Base-by-base conservation (phyloP, 176 grass and related monocot genomes). In the Dactylis glomerata region DNA sequence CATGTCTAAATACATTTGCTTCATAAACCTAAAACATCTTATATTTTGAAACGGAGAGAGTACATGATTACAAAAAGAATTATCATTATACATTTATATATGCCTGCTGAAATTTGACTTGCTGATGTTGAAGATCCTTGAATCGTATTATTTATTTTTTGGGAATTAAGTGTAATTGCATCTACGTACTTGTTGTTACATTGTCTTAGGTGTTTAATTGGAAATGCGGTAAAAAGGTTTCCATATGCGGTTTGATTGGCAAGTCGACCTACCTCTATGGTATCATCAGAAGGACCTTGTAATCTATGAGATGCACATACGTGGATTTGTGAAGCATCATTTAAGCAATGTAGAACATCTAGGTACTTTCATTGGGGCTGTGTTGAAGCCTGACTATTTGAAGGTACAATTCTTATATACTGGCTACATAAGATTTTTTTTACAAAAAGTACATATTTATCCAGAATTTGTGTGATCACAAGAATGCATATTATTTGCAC, bases 301-400 rank as follows among this genome's bases (percentile, higher is more conserved):
- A 75, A 82, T 98, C 54, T 98, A 98, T 84, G 96, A 98, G 83
- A 98, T 98, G 91, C 96, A 98, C 81, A 40, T 98, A 64, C 91
- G 96, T 49, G 96, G 96, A 41, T 98, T 93, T 86, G 95, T 93
- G 41, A 98, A 86, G 50, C 87, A 98, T 81, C 86, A 82, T 41
- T 98, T 91, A 64, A 95, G 96, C 68, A 90, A 91, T 13, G 82
- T 78, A n/a, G 55, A 91, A 73, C 85, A 84, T 44, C 96, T 91
- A 42, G 96, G 96, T 67, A 98, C 96, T 80, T 98, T 91, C 76
- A 78, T 85, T 9, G 87, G 91, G 75, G 93, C 89, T 86, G 71
- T 85, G 54, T 73, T 91, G 19, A 98, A 98, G 83, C 89, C 95
- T 76, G 87, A 95, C 84, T 88, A 98, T 88, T 81, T 98, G 67